phyloP scores from a whole-genome alignment of 805 yeast genomes.

The Lipomyces chichibuensis region DNA sequence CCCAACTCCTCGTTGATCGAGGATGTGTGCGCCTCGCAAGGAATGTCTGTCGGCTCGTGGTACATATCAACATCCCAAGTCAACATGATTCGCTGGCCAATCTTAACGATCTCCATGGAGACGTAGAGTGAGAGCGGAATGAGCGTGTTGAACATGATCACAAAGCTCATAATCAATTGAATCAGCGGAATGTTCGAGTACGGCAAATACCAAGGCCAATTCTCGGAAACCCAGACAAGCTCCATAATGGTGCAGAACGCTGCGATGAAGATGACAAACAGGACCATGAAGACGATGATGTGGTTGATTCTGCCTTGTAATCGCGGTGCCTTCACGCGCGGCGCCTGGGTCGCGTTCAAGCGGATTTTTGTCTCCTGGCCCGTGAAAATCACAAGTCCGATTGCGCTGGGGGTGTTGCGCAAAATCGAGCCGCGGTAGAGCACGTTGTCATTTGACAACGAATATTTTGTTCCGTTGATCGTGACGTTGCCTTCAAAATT shows the following conservation, averaged over 20 bases:
- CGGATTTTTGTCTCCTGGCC: constrained; percentile 96
- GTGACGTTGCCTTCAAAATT: constrained; percentile 75
- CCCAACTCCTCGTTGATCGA: constrained; percentile 95
- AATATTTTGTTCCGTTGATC: constrained; percentile 50
- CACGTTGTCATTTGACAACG: constrained; percentile 81
- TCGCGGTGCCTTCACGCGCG: constrained; percentile 91
- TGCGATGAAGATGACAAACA: constrained; percentile 72
- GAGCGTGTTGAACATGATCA: constrained; percentile 95
- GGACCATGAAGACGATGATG: constrained; percentile 86
- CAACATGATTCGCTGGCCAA: constrained; percentile 76
- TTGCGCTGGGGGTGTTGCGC: constrained; percentile 73
- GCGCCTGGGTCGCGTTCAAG: constrained; percentile 89
- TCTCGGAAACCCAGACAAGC: constrained; percentile 52
- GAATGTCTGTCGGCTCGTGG: constrained; percentile 78
- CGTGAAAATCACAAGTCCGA: constrained; percentile 85
- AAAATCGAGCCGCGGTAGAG: constrained; percentile 87
- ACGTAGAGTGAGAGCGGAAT: constrained; percentile 94
- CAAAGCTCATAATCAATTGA: constrained; percentile 90
- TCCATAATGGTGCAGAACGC: constrained; percentile 83
- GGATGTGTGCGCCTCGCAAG: constrained; percentile 93
- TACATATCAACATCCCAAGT: constrained; percentile 96
- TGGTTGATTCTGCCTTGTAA: constrained; percentile 78
- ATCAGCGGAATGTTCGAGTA: constrained; percentile 80
- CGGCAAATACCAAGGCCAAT: constrained; percentile 68
- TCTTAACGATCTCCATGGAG: constrained; percentile 93